Conservation (phyloP, 2,329 filamentous ascomycete species). For the Colletotrichum tropicale region DNA sequence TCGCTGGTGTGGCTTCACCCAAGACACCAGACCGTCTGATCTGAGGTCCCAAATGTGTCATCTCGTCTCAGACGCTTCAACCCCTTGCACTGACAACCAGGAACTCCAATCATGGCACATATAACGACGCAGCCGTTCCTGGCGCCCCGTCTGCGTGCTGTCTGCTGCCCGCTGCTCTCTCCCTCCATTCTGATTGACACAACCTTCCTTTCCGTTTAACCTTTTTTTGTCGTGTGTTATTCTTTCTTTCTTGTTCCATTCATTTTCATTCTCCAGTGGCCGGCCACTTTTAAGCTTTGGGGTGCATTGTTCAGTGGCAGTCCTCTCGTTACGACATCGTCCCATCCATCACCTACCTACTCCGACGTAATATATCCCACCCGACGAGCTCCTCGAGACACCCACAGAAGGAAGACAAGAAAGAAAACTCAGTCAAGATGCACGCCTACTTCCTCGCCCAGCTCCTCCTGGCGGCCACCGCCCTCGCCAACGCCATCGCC, state of each 20-base stretch:
- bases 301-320: not conserved
- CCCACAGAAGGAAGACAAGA: not conserved
- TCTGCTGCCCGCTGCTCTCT: not conserved
- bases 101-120: not conserved
- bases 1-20: not conserved
- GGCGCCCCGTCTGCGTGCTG: not conserved
- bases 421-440: not conserved
- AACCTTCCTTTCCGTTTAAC: not conserved
- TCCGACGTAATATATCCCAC: not conserved
- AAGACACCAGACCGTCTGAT: conserved; percentile 22
- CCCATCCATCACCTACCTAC: not conserved
- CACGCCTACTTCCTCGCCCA: conserved; percentile 6
- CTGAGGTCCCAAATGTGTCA: conserved; percentile 21
- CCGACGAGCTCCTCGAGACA: not conserved
- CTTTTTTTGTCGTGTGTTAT: not conserved
- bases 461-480: conserved; percentile 14
- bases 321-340: not conserved
- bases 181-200: not conserved
- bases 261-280: conserved; percentile 10
- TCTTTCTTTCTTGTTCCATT: not conserved
- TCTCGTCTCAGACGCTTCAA: conserved; percentile 20
- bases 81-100: conserved; percentile 1
- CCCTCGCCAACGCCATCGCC: not conserved
- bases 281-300: conserved; percentile 16
- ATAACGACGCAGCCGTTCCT: conserved; percentile 2